A percentile compares a stretch with the other conserved stretches of the same genome.
phyloP scores from a whole-genome alignment of 805 yeast species.

The Wickerhamia fluorescens region DNA sequence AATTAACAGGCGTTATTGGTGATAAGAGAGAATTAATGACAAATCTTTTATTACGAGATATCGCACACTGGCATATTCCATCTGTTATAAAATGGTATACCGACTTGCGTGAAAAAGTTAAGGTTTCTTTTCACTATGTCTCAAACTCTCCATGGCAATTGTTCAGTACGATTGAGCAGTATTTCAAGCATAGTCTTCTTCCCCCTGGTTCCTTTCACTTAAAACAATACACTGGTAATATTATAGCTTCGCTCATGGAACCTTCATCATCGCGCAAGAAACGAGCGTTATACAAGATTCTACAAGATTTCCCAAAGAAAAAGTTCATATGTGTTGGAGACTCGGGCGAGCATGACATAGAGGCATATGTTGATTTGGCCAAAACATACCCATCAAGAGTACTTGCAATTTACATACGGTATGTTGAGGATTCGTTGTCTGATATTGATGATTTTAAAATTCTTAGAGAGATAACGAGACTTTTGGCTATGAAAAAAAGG shows the following conservation, averaged over 20 bases:
- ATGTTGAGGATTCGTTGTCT: constrained; percentile 65
- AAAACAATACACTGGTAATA: constrained; percentile 80
- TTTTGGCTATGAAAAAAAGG: constrained; percentile 8
- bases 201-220: constrained; percentile 83
- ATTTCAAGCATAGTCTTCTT: constrained; percentile 45
- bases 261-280: constrained; percentile 81
- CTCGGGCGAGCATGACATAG: constrained; percentile 92
- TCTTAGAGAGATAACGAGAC: constrained; percentile 22
- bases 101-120: constrained; percentile 33
- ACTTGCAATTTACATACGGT: constrained; percentile 71
- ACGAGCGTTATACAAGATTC: constrained; percentile 51
- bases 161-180: constrained; percentile 52
- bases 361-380: constrained; percentile 77
- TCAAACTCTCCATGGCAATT: constrained; percentile 95
- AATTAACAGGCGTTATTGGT: constrained; percentile 83
- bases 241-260: constrained; percentile 75
- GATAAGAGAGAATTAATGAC: constrained; percentile 78
- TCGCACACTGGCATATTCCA: constrained; percentile 62
- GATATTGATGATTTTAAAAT: constrained; percentile 37
- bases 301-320: constrained; percentile 69
- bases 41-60: constrained; percentile 65
- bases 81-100: constrained; percentile 71
- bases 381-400: constrained; percentile 54
- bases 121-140: constrained; percentile 79
- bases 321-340: constrained; percentile 87